Evolutionary conservation across 768 basidiomycete genomes (phyloP).

Genomic region (Podaxis sp.): DNA sequence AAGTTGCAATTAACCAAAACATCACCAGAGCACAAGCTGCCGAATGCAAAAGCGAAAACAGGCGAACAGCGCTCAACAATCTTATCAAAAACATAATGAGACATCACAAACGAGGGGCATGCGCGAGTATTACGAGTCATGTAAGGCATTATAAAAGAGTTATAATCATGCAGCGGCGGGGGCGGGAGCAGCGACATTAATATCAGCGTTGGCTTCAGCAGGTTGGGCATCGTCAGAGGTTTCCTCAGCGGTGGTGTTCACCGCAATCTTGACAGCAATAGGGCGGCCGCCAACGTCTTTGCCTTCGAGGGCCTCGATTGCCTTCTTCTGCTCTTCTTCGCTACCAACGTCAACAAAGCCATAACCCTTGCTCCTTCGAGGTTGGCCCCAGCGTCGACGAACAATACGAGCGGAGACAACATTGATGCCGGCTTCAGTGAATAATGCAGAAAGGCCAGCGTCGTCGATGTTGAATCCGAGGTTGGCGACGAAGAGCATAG

Average conservation of each 20-base stretch:
- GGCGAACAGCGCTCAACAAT: constrained; percentile 19
- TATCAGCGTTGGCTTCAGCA: constrained; percentile 23
- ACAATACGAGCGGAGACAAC: constrained; percentile 89
- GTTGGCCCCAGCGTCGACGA: constrained; percentile 75
- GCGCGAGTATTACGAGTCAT: constrained; percentile 18
- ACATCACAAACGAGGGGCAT: constrained; percentile 16
- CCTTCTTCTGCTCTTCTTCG: constrained; percentile 89
- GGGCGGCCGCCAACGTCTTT: constrained; percentile 82
- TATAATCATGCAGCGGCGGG: constrained; percentile 25
- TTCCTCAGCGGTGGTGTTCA: constrained; percentile 72
- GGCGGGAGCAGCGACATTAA: constrained; percentile 20
- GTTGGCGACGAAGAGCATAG: constrained; percentile 94
- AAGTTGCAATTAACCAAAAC: constrained; percentile 27
- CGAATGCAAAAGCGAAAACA: constrained; percentile 20
- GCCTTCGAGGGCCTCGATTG: constrained; percentile 80
- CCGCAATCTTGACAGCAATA: constrained; percentile 94
- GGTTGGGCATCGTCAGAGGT: constrained; percentile 36
- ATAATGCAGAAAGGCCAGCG: constrained; percentile 70
- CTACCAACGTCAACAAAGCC: constrained; percentile 95
- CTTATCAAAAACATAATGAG: constrained; percentile 20
- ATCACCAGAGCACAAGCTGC: constrained; percentile 43
- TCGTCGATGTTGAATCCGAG: constrained; percentile 94
- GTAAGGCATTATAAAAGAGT: constrained; percentile 15
- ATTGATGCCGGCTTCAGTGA: constrained; percentile 80
- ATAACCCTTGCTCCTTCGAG: constrained; percentile 91